phyloP scores from a whole-genome alignment of 805 yeast genomes.

The Wickerhamiella brachini region DNA sequence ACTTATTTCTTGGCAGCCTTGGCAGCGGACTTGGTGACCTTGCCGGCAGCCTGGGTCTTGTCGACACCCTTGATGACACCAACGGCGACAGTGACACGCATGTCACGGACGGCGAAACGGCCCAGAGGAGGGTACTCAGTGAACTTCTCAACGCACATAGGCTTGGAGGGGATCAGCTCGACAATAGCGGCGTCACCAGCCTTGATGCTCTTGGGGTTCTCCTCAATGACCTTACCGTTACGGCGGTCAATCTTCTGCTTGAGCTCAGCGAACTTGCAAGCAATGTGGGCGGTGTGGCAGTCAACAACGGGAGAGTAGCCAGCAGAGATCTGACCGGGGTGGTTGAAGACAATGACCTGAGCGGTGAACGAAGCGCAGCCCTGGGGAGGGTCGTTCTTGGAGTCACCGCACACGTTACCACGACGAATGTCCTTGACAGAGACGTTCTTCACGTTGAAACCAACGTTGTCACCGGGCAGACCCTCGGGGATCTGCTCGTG shows the following conservation, averaged over 20 bases:
- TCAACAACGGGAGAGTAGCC: constrained; percentile 88
- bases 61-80: constrained; percentile 96
- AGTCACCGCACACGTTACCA: constrained; percentile 89
- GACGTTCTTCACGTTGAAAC: constrained; percentile 83
- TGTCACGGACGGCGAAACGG: constrained; percentile 98
- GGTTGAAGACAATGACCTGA: constrained; percentile 78
- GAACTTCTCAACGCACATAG: constrained; percentile 91
- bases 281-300: constrained; percentile 90
- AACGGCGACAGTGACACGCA: constrained; percentile 99
- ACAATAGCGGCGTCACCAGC: constrained; percentile 96
- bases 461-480: constrained; percentile 84
- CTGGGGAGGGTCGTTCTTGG: constrained; percentile 78
- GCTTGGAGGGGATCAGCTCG: constrained; percentile 74
- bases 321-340: constrained; percentile 82
- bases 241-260: constrained; percentile 80
- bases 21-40: constrained; percentile 93
- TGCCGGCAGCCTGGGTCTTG: constrained; percentile 72
- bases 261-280: constrained; percentile 73
- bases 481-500: constrained; percentile 70
- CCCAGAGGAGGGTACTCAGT: constrained; percentile 93
- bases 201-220: constrained; percentile 83
- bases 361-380: constrained; percentile 71
- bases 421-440: constrained; percentile 80
- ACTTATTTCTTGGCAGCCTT: constrained; percentile 65
- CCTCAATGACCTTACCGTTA: constrained; percentile 84